phyloP scores from a whole-genome alignment of 352 stramenopile genomes.

The Thraustotheca clavata region DNA sequence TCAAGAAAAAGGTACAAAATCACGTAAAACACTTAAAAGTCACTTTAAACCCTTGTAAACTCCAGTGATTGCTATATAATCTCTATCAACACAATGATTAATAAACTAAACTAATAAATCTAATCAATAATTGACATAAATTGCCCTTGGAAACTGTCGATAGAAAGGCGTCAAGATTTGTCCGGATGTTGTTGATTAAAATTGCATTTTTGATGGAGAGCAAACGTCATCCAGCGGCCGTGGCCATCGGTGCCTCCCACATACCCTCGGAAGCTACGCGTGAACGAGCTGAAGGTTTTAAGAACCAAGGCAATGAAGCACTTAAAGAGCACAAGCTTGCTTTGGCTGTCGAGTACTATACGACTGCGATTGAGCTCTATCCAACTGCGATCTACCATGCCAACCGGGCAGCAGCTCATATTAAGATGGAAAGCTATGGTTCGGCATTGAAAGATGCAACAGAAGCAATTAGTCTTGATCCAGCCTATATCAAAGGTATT shows the following conservation, averaged over 20 bases:
- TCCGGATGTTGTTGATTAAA: no score
- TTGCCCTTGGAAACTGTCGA: no score
- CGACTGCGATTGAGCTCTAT: slow-evolving; percentile 75
- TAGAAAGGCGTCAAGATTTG: no score
- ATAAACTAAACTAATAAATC: no score
- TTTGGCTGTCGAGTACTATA: slow-evolving; percentile 82
- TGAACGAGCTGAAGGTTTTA: slow-evolving; percentile 53
- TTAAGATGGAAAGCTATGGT: slow-evolving; percentile 98
- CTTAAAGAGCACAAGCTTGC: slow-evolving; percentile 76
- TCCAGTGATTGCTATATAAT: no score
- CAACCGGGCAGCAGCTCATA: slow-evolving; percentile 94
- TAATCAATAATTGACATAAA: no score
- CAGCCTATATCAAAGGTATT: slow-evolving; percentile 92
- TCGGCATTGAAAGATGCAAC: slow-evolving; percentile 95
- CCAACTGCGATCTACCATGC: slow-evolving; percentile 90
- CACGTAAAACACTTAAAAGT: no score
- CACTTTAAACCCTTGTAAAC: no score
- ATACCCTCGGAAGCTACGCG: slow-evolving; percentile 51
- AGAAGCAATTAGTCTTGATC: slow-evolving; percentile 90
- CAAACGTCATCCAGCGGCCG: slow-evolving; percentile 21
- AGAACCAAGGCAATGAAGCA: slow-evolving; percentile 76
- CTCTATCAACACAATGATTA: no score
- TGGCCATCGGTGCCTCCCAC: slow-evolving; percentile 36
- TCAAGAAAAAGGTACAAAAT: no score
- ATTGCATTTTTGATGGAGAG: no score